Percentiles rank a stretch among this genome's conserved stretches.
phyloP scores from a whole-genome alignment of 306 rosid genomes.

The Fagus crenata region DNA sequence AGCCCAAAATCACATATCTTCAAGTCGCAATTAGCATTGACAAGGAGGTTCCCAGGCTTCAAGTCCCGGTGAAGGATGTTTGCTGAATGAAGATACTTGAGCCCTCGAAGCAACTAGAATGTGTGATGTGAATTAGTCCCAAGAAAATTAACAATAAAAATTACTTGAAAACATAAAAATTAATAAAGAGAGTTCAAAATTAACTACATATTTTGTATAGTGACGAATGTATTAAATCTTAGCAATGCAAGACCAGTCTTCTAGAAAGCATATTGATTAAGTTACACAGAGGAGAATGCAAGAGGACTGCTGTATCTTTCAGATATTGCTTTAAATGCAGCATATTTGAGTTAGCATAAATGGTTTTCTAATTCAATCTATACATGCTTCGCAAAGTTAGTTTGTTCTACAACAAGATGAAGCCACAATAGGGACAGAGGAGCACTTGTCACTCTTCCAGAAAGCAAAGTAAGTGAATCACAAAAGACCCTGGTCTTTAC shows the following conservation, averaged over 20 bases:
- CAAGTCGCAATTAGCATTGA: slow-evolving; percentile 72
- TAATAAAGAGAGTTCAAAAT: not conserved
- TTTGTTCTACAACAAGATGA: not conserved
- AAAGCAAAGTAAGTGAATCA: not conserved
- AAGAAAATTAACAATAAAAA: not conserved
- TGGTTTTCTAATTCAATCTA: not conserved
- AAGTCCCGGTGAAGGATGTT: slow-evolving; percentile 85
- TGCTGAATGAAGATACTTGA: slow-evolving; percentile 82
- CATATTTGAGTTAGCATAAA: too few species aligned
- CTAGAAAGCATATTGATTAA: not conserved
- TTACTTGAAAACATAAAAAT: not conserved
- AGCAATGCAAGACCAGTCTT: not conserved
- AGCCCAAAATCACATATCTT: slow-evolving; percentile 91
- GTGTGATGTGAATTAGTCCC: slow-evolving; percentile 30
- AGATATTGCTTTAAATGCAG: too few species aligned
- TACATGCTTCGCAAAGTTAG: not conserved
- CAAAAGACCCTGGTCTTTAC: not conserved
- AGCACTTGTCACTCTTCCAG: not conserved
- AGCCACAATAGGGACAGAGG: not conserved
- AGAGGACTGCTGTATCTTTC: too few species aligned
- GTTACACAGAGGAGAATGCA: too few species aligned
- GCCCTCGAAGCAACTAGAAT: slow-evolving; percentile 74
- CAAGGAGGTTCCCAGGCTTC: slow-evolving; percentile 85
- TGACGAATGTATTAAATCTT: not conserved
- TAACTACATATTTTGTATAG: not conserved